Conservation (phyloP, 495 filamentous ascomycete genomes). For the Aspergillus homomorphus region DNA sequence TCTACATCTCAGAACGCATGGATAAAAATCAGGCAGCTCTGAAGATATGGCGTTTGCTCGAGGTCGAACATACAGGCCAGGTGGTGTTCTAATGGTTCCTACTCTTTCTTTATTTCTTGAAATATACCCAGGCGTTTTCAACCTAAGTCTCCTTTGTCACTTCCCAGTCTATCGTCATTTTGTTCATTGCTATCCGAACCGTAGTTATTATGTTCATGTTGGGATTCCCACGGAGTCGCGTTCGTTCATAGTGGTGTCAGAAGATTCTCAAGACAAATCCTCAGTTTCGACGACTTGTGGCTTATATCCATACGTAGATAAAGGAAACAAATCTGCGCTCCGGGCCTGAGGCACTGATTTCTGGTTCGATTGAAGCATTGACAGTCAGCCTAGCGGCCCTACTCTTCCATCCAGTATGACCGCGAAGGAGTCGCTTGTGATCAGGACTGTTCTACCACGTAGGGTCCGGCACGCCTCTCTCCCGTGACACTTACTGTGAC, state of each 20-base stretch:
- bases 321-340: too few species aligned
- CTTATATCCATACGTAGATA: too few species aligned
- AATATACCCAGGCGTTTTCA: conserved; percentile 29
- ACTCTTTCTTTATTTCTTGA: conserved; percentile 18
- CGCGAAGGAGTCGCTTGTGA: not conserved
- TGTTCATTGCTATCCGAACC: not conserved
- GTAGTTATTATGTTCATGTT: not conserved
- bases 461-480: not conserved
- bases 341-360: not conserved
- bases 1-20: conserved; percentile 27
- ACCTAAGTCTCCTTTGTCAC: conserved; percentile 4
- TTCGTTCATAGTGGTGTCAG: not conserved
- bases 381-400: not conserved
- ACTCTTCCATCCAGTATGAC: too few species aligned
- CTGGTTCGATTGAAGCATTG: not conserved
- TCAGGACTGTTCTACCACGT: not conserved
- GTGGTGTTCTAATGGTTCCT: conserved; percentile 22
- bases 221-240: not conserved
- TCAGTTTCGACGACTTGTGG: not conserved
- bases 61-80: conserved; percentile 24
- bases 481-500: not conserved
- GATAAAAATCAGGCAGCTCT: conserved; percentile 21
- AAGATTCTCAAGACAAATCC: not conserved
- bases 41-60: conserved; percentile 30
- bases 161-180: not conserved